Evolutionary conservation across 2,329 filamentous ascomycete genomes (phyloP).

Genomic region (Pyrenophora tritici-repentis): DNA sequence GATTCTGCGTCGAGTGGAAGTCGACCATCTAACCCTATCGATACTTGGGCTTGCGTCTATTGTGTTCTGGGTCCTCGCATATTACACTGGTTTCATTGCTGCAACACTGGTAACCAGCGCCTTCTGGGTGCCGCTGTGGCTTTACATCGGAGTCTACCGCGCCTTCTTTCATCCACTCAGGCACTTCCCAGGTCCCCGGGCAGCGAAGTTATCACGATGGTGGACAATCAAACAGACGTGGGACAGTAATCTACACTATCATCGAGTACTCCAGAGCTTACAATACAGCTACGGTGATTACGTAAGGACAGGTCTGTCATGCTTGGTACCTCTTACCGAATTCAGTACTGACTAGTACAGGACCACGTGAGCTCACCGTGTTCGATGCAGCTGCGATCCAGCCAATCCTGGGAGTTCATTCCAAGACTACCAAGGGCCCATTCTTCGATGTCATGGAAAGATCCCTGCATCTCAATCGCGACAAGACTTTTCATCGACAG

Average conservation of each 20-base stretch:
- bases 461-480: slow-evolving; percentile 34
- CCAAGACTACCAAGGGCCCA: slow-evolving; percentile 32
- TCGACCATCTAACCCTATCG: slow-evolving; percentile 22
- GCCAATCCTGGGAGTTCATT: slow-evolving; percentile 25
- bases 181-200: slow-evolving; percentile 27
- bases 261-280: slow-evolving; percentile 25
- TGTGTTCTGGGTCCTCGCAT: slow-evolving; percentile 16
- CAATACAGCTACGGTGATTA: slow-evolving; percentile 32
- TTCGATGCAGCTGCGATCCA: slow-evolving; percentile 30
- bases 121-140: slow-evolving; percentile 26
- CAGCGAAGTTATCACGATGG: slow-evolving; percentile 30
- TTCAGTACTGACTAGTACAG: slow-evolving; percentile 11
- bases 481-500: slow-evolving; percentile 31
- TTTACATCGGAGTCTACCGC: slow-evolving; percentile 30
- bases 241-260: slow-evolving; percentile 21
- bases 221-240: slow-evolving; percentile 27
- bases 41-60: slow-evolving; percentile 14
- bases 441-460: slow-evolving; percentile 32
- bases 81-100: slow-evolving; percentile 11
- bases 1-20: slow-evolving; percentile 22
- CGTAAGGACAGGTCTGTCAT: slow-evolving; percentile 28
- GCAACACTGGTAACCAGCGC: slow-evolving; percentile 13
- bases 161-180: slow-evolving; percentile 31
- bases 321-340: not conserved
- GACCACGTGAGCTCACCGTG: slow-evolving; percentile 32